Base-by-base conservation (phyloP, 164 flowering plant species). In the Akebia trifoliata region DNA sequence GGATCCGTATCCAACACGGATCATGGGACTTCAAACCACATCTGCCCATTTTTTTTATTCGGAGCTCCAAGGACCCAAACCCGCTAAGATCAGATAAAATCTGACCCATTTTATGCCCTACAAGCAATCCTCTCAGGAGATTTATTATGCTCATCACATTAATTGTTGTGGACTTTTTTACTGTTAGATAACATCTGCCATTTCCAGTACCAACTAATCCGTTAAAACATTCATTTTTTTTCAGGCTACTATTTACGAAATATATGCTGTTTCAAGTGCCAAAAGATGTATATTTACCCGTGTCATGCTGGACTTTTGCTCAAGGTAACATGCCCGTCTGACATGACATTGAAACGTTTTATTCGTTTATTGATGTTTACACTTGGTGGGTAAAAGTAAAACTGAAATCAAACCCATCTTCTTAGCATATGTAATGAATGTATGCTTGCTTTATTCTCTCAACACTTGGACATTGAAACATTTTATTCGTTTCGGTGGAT, bases 261-360 rank as follows among this genome's bases (percentile, higher is more conserved):
- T 49, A 34, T 60, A 52, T 48, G 57, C 49, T 29, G 57, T 40
- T 45, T 57, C 44, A 47, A 61, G 57, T 46, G 58, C 60, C 46
- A 43, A 60, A 45, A 8, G 37, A 8, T 35, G 11, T 21, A 45
- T 29, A 29, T 61, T n/a, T 65, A 50, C 50, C 55, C 11, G 29
- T 54, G 44, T 65, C 7, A 18, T 11, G 48, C 61, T n/a, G 17
- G n/a, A 30, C 46, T 39, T 38, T 36, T 37, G 50, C 42, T 28
- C 35, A 63, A 64, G 65, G 72, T 64, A 54, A 42, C 44, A 10
- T 53, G 18, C 35, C 39, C 20, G 17, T 26, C 18, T 17, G 25
- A 18, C 17, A 2, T 14, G 6, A 7, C 8, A 8, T 4, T 4
- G 4, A 8, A 8, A 14, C n/a, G n/a, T 38, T n/a, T 14, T 14